Percentiles rank a stretch among this genome's conserved stretches.
Conservation (phyloP, 1,284 basidiomycete genomes). For the Calocybe gambosa region DNA sequence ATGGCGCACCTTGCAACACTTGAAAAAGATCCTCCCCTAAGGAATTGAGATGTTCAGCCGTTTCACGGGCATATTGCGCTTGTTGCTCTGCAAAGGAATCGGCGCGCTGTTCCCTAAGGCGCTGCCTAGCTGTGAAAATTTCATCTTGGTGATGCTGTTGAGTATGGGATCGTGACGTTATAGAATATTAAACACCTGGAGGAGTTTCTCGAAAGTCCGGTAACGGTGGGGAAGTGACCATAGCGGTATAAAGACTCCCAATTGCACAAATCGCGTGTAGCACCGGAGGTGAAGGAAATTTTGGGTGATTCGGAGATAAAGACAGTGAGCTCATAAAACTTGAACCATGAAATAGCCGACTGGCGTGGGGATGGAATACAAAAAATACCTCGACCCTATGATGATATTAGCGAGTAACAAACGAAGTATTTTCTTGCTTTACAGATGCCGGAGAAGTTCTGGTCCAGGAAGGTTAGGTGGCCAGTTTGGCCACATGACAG, state of each 20-base stretch:
- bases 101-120: conserved; percentile 38
- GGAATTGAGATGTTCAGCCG: conserved; percentile 42
- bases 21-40: conserved; percentile 54
- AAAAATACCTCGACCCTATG: conserved; percentile 68
- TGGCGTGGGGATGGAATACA: conserved; percentile 62
- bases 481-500: conserved; percentile 57
- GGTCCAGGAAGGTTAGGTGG: conserved; percentile 54
- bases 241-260: conserved; percentile 60
- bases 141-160: conserved; percentile 33
- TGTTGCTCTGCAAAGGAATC: conserved; percentile 67
- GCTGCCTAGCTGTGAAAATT: conserved; percentile 44
- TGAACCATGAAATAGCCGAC: conserved; percentile 55
- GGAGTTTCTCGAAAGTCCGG: conserved; percentile 42
- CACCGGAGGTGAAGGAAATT: conserved; percentile 60
- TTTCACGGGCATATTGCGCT: conserved; percentile 48
- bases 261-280: conserved; percentile 76
- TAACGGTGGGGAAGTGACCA: conserved; percentile 47
- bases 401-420: conserved; percentile 7
- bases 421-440: conserved; percentile 20
- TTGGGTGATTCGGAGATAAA: conserved; percentile 59
- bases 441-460: conserved; percentile 60
- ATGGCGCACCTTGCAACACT: conserved; percentile 50
- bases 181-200: conserved; percentile 31
- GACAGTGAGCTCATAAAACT: conserved; percentile 61
- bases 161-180: neutral